Base-by-base conservation (phyloP, 441 rosid species). In the Euphorbia celastroides region DNA sequence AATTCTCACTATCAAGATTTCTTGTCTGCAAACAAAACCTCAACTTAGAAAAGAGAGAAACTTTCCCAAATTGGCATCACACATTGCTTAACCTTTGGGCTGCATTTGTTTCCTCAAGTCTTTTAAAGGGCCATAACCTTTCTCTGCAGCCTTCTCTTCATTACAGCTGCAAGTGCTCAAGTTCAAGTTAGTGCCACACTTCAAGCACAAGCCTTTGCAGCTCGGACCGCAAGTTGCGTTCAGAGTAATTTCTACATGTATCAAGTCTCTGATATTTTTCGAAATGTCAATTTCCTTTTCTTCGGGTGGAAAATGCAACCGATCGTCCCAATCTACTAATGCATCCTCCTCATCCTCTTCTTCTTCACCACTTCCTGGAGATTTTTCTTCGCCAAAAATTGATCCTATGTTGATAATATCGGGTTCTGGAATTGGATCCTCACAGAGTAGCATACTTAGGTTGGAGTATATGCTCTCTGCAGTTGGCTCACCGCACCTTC, bases 151-250 rank as follows among this genome's bases (percentile, higher is more conserved):
- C 66, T 38, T 74, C 73, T 81, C 86, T 51, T 75, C 60, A 25
- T 67, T 72, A 76, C 98, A 90, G 10, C 59, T 80, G 71, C 98
- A 93, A 3, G 57, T 81, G 63, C 84, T 74, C 19, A 64, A 80
- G 76, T 93, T 93, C 77, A 86, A 69, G 78, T 88, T 83, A 13
- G 88, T 79, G 32, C 95, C 98, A 6, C 98, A 93, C 51, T 80
- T 73, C 57, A 87, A 84, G 72, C 97, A 93, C 54, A 84, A 7
- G 50, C 98, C 96, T 79, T 82, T 87, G 84, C 98, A 88, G 5
- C 62, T 74, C 65, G 91, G 74, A 74, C 84, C 79, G 0, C 98
- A 93, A 34, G 90, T 57, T 0, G 85, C 94, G 12, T 75, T 77
- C 20, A 85, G 77, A 60, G 88, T 85, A 61, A 88, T 84, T 65